These are phyloP conservation scores for Sarocladiaceae sp. DNA, from an alignment of 2,329 filamentous ascomycete species.

Conservation along the genomic window DNA sequence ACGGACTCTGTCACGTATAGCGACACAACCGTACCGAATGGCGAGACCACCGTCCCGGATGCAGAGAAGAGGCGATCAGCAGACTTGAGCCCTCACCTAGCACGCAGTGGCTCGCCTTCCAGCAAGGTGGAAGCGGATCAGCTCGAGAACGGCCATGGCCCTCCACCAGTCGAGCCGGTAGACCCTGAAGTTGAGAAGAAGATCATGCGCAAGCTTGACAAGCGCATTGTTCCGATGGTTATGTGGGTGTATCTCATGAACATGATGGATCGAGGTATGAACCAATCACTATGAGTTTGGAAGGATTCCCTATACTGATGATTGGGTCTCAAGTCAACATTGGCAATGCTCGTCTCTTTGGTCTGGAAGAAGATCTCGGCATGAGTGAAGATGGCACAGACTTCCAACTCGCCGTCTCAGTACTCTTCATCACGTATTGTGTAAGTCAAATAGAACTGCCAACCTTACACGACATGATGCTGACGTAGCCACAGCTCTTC, in stretches of 20 bases:
- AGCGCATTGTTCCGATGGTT: constrained; percentile 1
- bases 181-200: neutral
- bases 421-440: constrained; percentile 46
- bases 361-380: constrained; percentile 30
- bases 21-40: constrained; percentile 1
- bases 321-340: constrained; percentile 21
- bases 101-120: too few species aligned
- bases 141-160: neutral
- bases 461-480: neutral
- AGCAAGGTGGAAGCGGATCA: neutral
- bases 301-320: too few species aligned
- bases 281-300: too few species aligned
- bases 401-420: constrained; percentile 34
- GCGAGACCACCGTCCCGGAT: too few species aligned
- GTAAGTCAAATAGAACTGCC: neutral
- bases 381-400: constrained; percentile 16
- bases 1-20: neutral
- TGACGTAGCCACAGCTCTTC: constrained; percentile 29
- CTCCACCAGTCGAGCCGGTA: neutral
- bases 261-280: constrained; percentile 5
- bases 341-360: constrained; percentile 55
- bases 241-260: constrained; percentile 7
- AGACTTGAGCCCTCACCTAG: too few species aligned
- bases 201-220: constrained; percentile 3
- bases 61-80: too few species aligned